These are phyloP conservation scores for Candida ficus DNA, from an alignment of 805 yeast genomes.

Conservation along the genomic window DNA sequence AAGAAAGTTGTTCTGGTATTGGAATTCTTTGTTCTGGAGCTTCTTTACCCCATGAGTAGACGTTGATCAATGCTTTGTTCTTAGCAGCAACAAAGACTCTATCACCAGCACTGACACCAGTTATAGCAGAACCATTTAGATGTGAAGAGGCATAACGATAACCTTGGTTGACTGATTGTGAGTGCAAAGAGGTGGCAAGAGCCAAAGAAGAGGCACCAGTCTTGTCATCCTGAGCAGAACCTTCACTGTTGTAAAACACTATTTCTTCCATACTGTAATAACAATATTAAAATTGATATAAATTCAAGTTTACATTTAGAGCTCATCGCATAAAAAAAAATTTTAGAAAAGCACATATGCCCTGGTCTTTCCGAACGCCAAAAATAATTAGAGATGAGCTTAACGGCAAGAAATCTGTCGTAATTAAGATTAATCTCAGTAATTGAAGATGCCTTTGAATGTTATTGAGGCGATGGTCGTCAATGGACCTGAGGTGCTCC, in stretches of 20 bases:
- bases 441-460: slow-evolving; percentile 70
- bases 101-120: slow-evolving; percentile 34
- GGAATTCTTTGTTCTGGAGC: slow-evolving; percentile 76
- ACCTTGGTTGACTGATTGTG: slow-evolving; percentile 36
- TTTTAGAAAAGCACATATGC: too few species aligned
- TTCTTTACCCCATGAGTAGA: slow-evolving; percentile 66
- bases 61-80: slow-evolving; percentile 71
- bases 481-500: slow-evolving; percentile 73
- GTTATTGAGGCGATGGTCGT: slow-evolving; percentile 61
- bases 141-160: slow-evolving; percentile 45
- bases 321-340: slow-evolving; percentile 2
- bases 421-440: not conserved
- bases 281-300: not conserved
- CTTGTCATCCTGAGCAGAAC: slow-evolving; percentile 36
- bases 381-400: too few species aligned
- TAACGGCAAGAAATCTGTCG: too few species aligned
- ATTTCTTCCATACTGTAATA: slow-evolving; percentile 42
- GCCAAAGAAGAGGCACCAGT: slow-evolving; percentile 39
- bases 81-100: slow-evolving; percentile 54
- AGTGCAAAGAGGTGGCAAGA: slow-evolving; percentile 36
- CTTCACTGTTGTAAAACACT: slow-evolving; percentile 41
- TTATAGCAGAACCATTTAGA: slow-evolving; percentile 44
- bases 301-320: not conserved
- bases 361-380: too few species aligned
- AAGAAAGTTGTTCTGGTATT: slow-evolving; percentile 70